phyloP scores from a whole-genome alignment of 352 stramenopile genomes.

The Globisporangium rhizosaccharum region DNA sequence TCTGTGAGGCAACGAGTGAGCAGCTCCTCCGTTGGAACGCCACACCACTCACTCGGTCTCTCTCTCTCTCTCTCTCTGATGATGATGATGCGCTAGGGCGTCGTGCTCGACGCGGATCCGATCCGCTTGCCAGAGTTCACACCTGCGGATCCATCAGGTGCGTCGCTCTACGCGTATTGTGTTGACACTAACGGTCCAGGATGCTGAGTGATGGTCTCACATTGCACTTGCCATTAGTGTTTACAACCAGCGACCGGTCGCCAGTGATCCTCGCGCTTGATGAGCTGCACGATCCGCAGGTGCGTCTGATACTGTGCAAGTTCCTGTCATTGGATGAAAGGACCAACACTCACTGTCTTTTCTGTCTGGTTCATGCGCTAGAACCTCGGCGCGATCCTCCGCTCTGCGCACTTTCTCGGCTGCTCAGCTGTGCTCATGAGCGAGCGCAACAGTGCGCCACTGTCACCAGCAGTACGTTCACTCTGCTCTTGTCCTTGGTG shows the following conservation, averaged over 20 bases:
- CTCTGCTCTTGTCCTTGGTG: neutral
- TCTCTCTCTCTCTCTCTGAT: constrained; percentile 4
- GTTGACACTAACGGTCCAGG: neutral
- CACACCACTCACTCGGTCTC: too few relatives aligned
- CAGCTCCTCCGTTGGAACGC: too few relatives aligned
- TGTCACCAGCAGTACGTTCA: constrained; percentile 54
- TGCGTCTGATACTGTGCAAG: constrained; percentile 1
- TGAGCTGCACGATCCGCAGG: constrained; percentile 76
- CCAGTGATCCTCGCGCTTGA: constrained; percentile 71
- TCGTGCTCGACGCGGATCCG: constrained; percentile 64
- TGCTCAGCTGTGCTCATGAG: constrained; percentile 62
- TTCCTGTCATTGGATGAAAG: neutral
- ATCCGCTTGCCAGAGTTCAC: constrained; percentile 55
- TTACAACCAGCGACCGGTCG: constrained; percentile 26
- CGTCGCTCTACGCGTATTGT: too few relatives aligned
- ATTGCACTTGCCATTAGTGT: constrained; percentile 16
- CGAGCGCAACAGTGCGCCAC: constrained; percentile 60
- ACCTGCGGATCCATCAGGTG: constrained; percentile 35
- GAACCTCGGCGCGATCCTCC: constrained; percentile 77
- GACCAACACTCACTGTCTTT: neutral
- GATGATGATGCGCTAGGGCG: constrained; percentile 18
- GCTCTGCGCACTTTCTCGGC: constrained; percentile 74
- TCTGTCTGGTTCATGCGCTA: constrained; percentile 1
- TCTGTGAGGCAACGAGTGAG: neutral
- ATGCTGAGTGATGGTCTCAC: neutral